Conservation (phyloP, 371 early-diverging fungal genomes). For the Mortierella sp. region DNA sequence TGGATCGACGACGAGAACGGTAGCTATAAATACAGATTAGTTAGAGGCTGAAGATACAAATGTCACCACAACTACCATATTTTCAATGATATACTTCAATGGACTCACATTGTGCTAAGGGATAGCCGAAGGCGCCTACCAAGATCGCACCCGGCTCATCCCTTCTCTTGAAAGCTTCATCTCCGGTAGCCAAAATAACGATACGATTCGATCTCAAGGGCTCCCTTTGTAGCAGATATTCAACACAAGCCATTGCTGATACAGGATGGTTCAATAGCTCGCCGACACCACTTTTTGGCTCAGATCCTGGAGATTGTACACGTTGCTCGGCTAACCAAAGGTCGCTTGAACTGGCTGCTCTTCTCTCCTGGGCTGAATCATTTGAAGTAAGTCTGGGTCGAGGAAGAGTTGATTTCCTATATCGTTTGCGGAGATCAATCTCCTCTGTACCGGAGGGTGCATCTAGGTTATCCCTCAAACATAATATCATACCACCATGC, state of each 20-base stretch:
- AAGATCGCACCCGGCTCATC: constrained; percentile 40
- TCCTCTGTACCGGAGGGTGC: constrained; percentile 25
- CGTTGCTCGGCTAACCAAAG: background rate
- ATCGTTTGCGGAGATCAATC: constrained; percentile 33
- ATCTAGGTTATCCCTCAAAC: constrained; percentile 59
- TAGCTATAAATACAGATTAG: constrained; percentile 41
- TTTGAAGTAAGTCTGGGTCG: constrained; percentile 18
- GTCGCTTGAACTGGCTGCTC: background rate
- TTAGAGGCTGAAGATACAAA: background rate
- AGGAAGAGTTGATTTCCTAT: constrained; percentile 35
- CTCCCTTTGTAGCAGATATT: constrained; percentile 42
- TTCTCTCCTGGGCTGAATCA: background rate
- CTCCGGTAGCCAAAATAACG: constrained; percentile 63
- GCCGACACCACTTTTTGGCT: constrained; percentile 46
- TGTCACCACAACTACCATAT: background rate
- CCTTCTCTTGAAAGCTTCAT: constrained; percentile 37
- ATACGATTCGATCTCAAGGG: constrained; percentile 54
- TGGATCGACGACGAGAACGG: constrained; percentile 86
- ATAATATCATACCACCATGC: constrained; percentile 79
- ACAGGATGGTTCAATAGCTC: constrained; percentile 53
- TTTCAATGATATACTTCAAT: background rate
- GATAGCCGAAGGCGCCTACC: constrained; percentile 70
- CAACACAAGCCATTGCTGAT: constrained; percentile 26
- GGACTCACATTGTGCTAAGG: constrained; percentile 67
- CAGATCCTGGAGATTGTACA: constrained; percentile 3